Percentiles rank a stretch among this genome's conserved stretches.
These are phyloP conservation scores for Zasmidium angulare DNA, from an alignment of 2,329 filamentous ascomycete genomes.

Conservation along the genomic window DNA sequence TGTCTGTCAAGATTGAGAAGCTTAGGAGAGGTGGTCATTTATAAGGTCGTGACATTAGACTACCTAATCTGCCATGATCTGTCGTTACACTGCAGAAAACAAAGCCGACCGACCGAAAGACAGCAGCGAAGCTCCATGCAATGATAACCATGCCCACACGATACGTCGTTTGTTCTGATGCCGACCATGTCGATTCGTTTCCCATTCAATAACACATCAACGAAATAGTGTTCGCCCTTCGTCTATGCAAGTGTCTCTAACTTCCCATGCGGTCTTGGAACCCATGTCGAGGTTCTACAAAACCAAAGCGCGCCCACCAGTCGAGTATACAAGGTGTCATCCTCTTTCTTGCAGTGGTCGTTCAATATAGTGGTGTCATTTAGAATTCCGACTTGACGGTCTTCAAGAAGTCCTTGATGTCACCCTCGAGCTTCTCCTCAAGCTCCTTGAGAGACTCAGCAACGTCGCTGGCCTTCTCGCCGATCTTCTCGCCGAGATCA, in stretches of 20 bases:
- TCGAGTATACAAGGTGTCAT: conserved; percentile 1
- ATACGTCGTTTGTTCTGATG: not conserved
- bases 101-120: not conserved
- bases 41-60: not conserved
- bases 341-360: no score
- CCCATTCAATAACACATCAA: not conserved
- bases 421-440: conserved; percentile 37
- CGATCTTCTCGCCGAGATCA: conserved; percentile 23
- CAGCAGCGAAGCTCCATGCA: not conserved
- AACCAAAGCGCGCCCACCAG: not conserved
- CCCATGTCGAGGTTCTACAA: not conserved
- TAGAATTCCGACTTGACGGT: conserved; percentile 21
- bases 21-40: not conserved
- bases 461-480: conserved; percentile 40
- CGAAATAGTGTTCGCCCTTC: conserved; percentile 2
- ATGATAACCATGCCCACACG: not conserved
- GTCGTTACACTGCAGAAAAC: not conserved
- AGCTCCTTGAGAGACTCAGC: conserved; percentile 44
- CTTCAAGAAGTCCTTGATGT: conserved; percentile 50
- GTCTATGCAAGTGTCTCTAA: conserved; percentile 1
- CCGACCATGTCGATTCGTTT: not conserved
- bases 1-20: no score
- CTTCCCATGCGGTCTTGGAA: not conserved
- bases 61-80: not conserved
- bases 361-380: not conserved